Base-by-base conservation (phyloP, 495 filamentous ascomycete species). In the Neurospora sublineolata region DNA sequence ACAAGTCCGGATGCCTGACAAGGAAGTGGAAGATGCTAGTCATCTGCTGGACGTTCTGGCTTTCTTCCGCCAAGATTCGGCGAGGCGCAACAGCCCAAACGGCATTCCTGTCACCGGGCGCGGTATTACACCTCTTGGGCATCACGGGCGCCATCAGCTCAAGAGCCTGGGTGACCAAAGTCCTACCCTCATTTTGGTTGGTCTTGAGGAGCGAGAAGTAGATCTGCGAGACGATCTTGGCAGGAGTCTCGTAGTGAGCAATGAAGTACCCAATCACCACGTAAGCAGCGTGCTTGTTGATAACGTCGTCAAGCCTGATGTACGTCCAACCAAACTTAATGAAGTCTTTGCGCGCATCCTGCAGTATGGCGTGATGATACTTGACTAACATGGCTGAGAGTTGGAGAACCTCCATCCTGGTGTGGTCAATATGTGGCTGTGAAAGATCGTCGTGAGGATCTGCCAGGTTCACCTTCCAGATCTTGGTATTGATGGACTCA, bases 261-360 rank as follows among this genome's bases (percentile, higher is more conserved):
- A 98, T 97, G 84, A 99, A 99, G 80, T 97, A 98, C 10, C 92
- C 94, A 73, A 98, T 97, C 4, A 98, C 87, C 12, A 97, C 94
- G 77, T 99, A 98, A 8, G 96, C 94, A 23, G 94, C 96, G 79
- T 98, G 94, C 78, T 99, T 99, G 83, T 98, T 98, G 84, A 99
- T 97, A 73, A 97, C 92, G 79, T 99, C 96, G 78, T 99, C 96
- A 30, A 99, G 88, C 20, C 93, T 89, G 71, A 98, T 98, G 77
- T 95, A 98, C 37, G 94, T 97, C 96, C 96, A 99, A 4, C 93
- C 94, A 79, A 97, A 98, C 80, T 97, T 97, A 76, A 99, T 98
- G 72, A 99, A 93, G 73, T 99, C 96, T 80, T 98, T 99, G 27
- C 96, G 91, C 6, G 92, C 91, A 76, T 97, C 94, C 69, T 93